Conservation (phyloP, 768 basidiomycete species). For the Aureoboletus auriporus region DNA sequence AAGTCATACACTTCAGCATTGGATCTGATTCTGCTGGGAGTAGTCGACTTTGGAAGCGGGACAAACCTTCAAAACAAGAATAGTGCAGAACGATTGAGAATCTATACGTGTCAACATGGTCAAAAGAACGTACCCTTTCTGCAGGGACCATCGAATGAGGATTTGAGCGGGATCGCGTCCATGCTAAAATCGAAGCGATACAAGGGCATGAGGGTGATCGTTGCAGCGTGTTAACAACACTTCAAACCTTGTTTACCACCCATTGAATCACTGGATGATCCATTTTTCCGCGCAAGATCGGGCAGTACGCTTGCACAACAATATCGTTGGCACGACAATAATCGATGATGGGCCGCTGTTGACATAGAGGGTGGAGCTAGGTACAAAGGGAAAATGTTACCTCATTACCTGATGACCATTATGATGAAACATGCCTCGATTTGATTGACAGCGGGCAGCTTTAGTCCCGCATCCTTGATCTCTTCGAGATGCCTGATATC, state of each 20-base stretch:
- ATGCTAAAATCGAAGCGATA: conserved; percentile 35
- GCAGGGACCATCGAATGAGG: conserved; percentile 87
- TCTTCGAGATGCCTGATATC: conserved; percentile 71
- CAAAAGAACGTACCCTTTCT: conserved; percentile 55
- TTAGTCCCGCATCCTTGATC: conserved; percentile 57
- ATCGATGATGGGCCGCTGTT: conserved; percentile 72
- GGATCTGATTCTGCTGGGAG: conserved; percentile 61
- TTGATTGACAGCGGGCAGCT: conserved; percentile 74
- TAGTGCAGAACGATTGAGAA: background rate
- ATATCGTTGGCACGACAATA: conserved; percentile 65
- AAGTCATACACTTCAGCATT: conserved; percentile 80
- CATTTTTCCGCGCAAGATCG: conserved; percentile 59
- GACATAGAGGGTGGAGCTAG: conserved; percentile 79
- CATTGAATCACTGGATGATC: conserved; percentile 50
- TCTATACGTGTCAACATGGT: background rate
- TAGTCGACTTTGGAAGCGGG: conserved; percentile 80
- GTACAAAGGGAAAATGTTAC: conserved; percentile 5
- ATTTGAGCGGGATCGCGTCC: conserved; percentile 70
- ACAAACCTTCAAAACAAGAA: conserved; percentile 48
- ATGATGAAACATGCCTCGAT: conserved; percentile 53
- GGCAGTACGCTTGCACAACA: conserved; percentile 71
- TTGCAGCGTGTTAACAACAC: conserved; percentile 1
- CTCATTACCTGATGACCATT: background rate
- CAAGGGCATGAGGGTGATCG: conserved; percentile 2
- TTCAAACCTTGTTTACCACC: conserved; percentile 56